Conservation (phyloP, 495 filamentous ascomycete genomes). For the Usnea hakonensis region DNA sequence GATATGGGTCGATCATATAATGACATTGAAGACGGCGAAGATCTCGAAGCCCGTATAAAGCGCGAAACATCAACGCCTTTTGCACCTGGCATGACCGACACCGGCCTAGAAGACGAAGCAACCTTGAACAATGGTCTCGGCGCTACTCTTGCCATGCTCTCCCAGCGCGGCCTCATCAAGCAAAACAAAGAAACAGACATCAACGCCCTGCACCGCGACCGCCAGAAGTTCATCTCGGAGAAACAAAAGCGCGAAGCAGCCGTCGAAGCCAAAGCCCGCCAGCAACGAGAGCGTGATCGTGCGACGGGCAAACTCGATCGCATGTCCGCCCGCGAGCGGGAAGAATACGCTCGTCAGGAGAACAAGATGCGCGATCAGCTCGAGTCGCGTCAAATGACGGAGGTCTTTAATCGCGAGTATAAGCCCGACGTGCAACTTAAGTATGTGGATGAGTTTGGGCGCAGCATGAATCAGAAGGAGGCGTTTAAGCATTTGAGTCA, state of each 20-base stretch:
- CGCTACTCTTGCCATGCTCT: conserved; percentile 71
- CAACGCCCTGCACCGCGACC: conserved; percentile 63
- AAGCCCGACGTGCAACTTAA: conserved; percentile 82
- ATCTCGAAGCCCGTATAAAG: conserved; percentile 41
- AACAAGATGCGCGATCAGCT: conserved; percentile 80
- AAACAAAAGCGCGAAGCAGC: conserved; percentile 65
- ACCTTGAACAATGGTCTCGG: conserved; percentile 71
- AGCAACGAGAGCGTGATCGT: conserved; percentile 81
- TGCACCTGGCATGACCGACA: conserved; percentile 50
- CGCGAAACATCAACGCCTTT: conserved; percentile 40
- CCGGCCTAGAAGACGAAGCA: conserved; percentile 78
- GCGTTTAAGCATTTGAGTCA: conserved; percentile 93
- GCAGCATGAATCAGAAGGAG: conserved; percentile 83
- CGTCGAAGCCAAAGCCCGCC: conserved; percentile 68
- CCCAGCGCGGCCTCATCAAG: conserved; percentile 72
- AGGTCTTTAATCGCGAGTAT: conserved; percentile 79
- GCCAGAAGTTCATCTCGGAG: conserved; percentile 72
- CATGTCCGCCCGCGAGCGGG: conserved; percentile 84
- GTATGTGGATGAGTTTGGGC: conserved; percentile 82
- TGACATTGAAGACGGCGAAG: conserved; percentile 50
- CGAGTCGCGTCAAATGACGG: conserved; percentile 69
- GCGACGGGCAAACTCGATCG: conserved; percentile 70
- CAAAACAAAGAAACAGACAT: conserved; percentile 51
- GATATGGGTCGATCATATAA: conserved; percentile 55
- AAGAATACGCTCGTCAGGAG: conserved; percentile 77